Percentiles rank a stretch among this genome's conserved stretches.
Conservation (phyloP, 148 eudicot species). For the Rhododendron kiyosumense region DNA sequence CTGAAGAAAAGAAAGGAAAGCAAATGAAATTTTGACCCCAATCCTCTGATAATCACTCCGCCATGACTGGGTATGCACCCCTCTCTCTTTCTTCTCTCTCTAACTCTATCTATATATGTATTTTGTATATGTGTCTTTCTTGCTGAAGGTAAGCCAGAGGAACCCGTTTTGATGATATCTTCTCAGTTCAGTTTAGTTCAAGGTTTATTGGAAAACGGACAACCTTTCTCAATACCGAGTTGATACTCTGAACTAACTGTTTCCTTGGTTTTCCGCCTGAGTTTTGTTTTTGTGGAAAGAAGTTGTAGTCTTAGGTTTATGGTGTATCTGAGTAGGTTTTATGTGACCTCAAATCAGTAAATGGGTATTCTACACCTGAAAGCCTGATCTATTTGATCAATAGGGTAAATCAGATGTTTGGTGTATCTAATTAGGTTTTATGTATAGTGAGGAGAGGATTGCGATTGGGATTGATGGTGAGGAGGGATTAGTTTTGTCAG, state of each 20-base stretch:
- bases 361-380: neutral
- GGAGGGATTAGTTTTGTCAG: neutral
- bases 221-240: neutral
- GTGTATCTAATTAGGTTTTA: neutral
- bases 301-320: neutral
- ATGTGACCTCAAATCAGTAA: neutral
- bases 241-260: neutral
- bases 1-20: neutral
- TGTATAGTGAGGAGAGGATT: too few species aligned
- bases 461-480: too few species aligned
- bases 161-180: neutral
- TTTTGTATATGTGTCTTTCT: neutral
- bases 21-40: neutral
- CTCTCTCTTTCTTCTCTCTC: neutral
- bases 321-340: neutral
- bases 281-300: neutral
- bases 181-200: neutral
- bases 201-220: neutral
- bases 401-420: neutral
- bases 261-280: neutral
- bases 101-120: neutral
- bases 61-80: constrained; percentile 13
- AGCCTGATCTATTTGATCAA: neutral
- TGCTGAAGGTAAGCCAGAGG: neutral
- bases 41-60: neutral